A percentile compares a stretch with the other conserved stretches of the same genome.
phyloP scores from a whole-genome alignment of 148 eudicot species.

The Silene uniflora region DNA sequence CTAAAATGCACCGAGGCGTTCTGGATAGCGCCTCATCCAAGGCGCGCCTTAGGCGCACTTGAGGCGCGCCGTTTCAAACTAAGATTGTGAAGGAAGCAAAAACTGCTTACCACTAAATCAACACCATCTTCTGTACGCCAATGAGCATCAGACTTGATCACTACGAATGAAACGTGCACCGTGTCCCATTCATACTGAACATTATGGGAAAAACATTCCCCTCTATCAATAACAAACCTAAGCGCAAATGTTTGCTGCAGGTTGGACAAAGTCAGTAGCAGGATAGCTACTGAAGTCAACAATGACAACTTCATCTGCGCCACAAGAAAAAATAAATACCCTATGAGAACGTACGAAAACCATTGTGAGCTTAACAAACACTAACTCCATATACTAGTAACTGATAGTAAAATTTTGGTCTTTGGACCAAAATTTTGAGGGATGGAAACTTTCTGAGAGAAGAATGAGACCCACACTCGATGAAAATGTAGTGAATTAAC shows the following conservation, averaged over 20 bases:
- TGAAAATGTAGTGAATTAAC: not conserved
- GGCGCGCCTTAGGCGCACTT: too few species aligned
- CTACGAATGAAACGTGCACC: slow-evolving; percentile 76
- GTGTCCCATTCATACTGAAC: slow-evolving; percentile 67
- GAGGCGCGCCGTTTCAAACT: too few species aligned
- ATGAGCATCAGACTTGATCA: slow-evolving; percentile 65
- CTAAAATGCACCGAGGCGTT: too few species aligned
- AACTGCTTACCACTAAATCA: slow-evolving; percentile 69
- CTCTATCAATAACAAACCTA: slow-evolving; percentile 82
- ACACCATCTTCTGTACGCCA: slow-evolving; percentile 81
- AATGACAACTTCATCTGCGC: slow-evolving; percentile 32
- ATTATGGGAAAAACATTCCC: slow-evolving; percentile 85
- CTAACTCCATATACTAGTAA: too few species aligned
- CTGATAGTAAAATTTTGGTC: too few species aligned
- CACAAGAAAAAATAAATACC: not conserved
- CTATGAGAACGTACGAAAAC: slow-evolving; percentile 7
- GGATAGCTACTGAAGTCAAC: slow-evolving; percentile 12
- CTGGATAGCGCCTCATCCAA: too few species aligned
- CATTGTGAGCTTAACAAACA: not conserved
- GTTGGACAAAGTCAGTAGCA: slow-evolving; percentile 39
- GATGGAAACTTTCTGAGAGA: not conserved
- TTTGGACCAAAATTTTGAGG: not conserved
- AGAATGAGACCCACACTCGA: not conserved
- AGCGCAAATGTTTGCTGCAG: slow-evolving; percentile 50
- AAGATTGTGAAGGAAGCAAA: not conserved